Percentiles rank a stretch among this genome's conserved stretches.
These are phyloP conservation scores for Aeschynomene evenia DNA, from an alignment of 306 rosid genomes.

Conservation along the genomic window DNA sequence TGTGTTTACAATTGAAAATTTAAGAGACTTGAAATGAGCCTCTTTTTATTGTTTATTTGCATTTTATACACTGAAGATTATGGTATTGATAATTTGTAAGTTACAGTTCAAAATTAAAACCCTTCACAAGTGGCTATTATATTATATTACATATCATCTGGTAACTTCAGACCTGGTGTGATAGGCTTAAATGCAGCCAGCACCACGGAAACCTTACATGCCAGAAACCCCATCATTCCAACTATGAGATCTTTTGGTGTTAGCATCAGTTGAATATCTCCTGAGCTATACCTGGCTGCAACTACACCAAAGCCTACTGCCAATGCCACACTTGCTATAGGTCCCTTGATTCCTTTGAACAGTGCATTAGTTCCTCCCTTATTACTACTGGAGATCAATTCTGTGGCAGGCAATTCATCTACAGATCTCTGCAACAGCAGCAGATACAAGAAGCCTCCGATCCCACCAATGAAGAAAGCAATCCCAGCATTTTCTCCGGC, in stretches of 20 bases:
- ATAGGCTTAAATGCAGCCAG: conserved; percentile 83
- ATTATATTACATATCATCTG: conserved; percentile 36
- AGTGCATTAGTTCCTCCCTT: conserved; percentile 25
- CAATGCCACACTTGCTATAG: conserved; percentile 56
- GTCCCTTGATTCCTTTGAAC: conserved; percentile 51
- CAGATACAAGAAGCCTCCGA: conserved; percentile 80
- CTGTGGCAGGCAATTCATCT: conserved; percentile 71
- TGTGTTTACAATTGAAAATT: background rate
- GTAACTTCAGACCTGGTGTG: conserved; percentile 41
- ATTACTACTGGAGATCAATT: conserved; percentile 31
- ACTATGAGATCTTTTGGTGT: conserved; percentile 63
- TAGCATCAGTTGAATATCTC: conserved; percentile 45
- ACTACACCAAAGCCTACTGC: conserved; percentile 50
- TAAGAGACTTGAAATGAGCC: background rate
- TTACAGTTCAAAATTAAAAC: background rate
- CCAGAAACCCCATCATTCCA: conserved; percentile 86
- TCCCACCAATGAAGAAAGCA: conserved; percentile 79
- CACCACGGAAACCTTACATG: conserved; percentile 71
- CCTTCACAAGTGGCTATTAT: background rate
- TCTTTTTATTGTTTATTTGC: too few relatives aligned
- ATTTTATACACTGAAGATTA: background rate
- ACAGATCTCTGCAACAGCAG: conserved; percentile 82
- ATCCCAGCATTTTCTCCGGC: conserved; percentile 53
- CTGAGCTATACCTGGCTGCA: conserved; percentile 47
- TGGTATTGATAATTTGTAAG: background rate